A percentile compares a stretch with the other conserved stretches of the same genome.
Conservation (phyloP, 2,329 filamentous ascomycete species). For the Neonectria magnoliae region DNA sequence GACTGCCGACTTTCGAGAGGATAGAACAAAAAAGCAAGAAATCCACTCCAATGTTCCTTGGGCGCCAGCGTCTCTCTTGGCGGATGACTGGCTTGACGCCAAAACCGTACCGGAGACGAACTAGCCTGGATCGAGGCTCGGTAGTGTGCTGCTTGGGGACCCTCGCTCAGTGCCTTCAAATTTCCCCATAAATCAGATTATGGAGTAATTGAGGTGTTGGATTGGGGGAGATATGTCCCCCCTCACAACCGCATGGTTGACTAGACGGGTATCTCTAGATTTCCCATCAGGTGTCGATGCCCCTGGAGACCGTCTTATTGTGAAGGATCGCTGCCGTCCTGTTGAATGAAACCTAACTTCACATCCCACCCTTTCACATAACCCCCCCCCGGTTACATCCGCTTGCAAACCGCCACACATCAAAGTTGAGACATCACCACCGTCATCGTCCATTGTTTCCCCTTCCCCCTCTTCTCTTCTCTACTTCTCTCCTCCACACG, state of each 20-base stretch:
- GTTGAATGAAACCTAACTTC: neutral
- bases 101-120: slow-evolving; percentile 2
- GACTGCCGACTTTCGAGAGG: neutral
- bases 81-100: slow-evolving; percentile 22
- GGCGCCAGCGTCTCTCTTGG: neutral
- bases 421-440: slow-evolving; percentile 16
- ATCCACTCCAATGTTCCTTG: no score
- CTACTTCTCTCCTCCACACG: slow-evolving; percentile 2
- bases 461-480: neutral
- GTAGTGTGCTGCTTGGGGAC: neutral
- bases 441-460: slow-evolving; percentile 3
- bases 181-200: neutral
- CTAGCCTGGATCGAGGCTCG: slow-evolving; percentile 9
- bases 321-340: neutral
- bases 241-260: neutral
- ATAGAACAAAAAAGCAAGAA: neutral
- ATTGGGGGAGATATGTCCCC: neutral
- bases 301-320: neutral
- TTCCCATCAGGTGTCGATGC: slow-evolving; percentile 3
- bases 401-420: neutral
- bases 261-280: slow-evolving; percentile 6
- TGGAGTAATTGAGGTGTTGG: neutral
- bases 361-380: neutral
- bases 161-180: slow-evolving; percentile 1
- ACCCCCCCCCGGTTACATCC: neutral